Percentiles rank a stretch among this genome's conserved stretches.
These are phyloP conservation scores for Waltergamsia citrina DNA, from an alignment of 2,329 filamentous ascomycete species.

Conservation along the genomic window DNA sequence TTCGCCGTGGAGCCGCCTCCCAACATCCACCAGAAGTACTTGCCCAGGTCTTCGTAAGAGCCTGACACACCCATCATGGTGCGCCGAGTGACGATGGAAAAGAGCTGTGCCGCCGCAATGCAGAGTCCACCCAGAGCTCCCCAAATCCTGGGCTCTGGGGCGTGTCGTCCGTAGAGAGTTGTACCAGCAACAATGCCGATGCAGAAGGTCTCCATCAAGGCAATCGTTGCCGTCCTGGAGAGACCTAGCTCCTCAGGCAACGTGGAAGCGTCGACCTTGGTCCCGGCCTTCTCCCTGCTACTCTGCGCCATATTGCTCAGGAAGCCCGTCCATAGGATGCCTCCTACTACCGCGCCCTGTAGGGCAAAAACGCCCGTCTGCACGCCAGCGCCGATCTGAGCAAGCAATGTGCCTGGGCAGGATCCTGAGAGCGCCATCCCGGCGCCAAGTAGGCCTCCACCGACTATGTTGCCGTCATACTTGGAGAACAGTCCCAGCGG, in stretches of 20 bases:
- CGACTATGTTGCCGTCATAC: conserved; percentile 57
- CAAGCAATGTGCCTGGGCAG: conserved; percentile 56
- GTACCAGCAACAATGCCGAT: conserved; percentile 28
- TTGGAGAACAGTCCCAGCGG: conserved; percentile 34
- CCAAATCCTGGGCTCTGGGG: conserved; percentile 21
- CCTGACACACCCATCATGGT: conserved; percentile 47
- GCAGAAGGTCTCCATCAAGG: conserved; percentile 32
- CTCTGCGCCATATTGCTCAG: conserved; percentile 24
- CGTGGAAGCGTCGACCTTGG: conserved; percentile 18
- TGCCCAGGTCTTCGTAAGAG: conserved; percentile 51
- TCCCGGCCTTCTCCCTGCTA: conserved; percentile 13
- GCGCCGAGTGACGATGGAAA: conserved; percentile 42
- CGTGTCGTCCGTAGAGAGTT: conserved; percentile 19
- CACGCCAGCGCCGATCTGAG: conserved; percentile 47
- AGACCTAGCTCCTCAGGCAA: conserved; percentile 30
- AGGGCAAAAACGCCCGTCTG: conserved; percentile 41
- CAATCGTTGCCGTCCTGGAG: conserved; percentile 22
- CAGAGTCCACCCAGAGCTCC: conserved; percentile 46
- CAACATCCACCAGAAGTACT: conserved; percentile 36
- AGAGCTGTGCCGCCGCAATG: conserved; percentile 48
- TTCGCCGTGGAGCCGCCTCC: conserved; percentile 5
- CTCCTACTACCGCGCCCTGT: conserved; percentile 44
- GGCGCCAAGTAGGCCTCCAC: conserved; percentile 50
- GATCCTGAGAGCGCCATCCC: conserved; percentile 58
- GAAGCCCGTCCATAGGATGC: conserved; percentile 38